Base-by-base conservation (phyloP, 768 basidiomycete genomes). In the Kwoniella pini region DNA sequence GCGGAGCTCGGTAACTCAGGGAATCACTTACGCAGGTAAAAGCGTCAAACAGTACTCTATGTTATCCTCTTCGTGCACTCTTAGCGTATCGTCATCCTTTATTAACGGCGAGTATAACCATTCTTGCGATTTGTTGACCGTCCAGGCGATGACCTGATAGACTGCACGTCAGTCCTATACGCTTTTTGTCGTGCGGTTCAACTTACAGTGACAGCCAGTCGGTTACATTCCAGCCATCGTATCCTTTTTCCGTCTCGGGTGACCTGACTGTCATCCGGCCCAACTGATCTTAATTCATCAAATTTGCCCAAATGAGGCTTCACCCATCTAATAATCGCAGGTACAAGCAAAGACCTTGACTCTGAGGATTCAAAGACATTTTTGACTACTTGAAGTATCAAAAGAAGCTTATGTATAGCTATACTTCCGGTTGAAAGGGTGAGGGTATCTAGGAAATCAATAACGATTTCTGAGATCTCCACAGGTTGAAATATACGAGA, bases 221-320 rank as follows among this genome's bases (percentile, higher is more conserved):
- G 84, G 58, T 88, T 88, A 63, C 86, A 87, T 78, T 98, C 94
- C 63, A 98, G 72, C 94, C 94, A 97, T 53, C 82, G 83, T 24
- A 95, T 83, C 9, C 89, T 84, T n/a, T 88, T 87, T 9, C 83
- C 81, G 74, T 96, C 91, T 44, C 85, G 83, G 19, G 80, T 82
- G 36, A 72, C 77, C 61, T 92, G 89, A 2, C 84, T 80, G 64
- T 94, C 92, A 55, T 82, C 85, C 1, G 84, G 79, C 1, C 52
- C 52, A 13, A 24, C 55, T 24, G 12, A 83, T 83, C 64, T 86
- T 84, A 19, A 82, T 77, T 94, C 93, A 64, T 97, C 92, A 72
- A 88, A 97, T 27, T 85, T 85, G 24, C 94, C 94, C 70, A 98
- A 90, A 76, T 94, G 87, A 1, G 94, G 91, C 74, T 93, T 95